These are phyloP conservation scores for Zelopaecilomyces penicillatus DNA, from an alignment of 2,329 filamentous ascomycete genomes.

Conservation along the genomic window DNA sequence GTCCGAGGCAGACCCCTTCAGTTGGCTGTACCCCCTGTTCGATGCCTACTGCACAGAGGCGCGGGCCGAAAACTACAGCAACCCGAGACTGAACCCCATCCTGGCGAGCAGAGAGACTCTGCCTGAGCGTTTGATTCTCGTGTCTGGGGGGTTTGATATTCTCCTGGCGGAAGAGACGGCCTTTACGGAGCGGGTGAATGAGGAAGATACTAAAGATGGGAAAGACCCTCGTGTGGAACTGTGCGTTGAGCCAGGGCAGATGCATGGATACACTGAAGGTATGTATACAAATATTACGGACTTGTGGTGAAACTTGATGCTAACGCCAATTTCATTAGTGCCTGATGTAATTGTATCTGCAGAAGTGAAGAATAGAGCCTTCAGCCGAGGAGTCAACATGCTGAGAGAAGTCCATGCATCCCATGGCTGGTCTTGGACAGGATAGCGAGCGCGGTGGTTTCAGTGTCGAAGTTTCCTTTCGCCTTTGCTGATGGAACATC, in stretches of 20 bases:
- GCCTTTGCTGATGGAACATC: too few relatives aligned
- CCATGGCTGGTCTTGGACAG: constrained; percentile 12
- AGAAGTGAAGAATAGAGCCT: constrained; percentile 2
- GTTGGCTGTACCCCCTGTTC: constrained; percentile 31
- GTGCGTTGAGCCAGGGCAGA: constrained; percentile 15
- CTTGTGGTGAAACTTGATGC: neutral
- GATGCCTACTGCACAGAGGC: constrained; percentile 32
- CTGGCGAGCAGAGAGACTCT: constrained; percentile 25
- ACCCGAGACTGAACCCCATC: constrained; percentile 29
- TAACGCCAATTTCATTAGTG: neutral
- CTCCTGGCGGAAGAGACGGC: constrained; percentile 30
- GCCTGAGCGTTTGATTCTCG: constrained; percentile 30
- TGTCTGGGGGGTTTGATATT: constrained; percentile 33
- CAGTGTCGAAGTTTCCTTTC: too few relatives aligned
- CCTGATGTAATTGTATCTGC: neutral
- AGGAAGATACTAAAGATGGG: constrained; percentile 12
- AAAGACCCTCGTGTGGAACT: constrained; percentile 14
- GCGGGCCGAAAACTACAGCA: constrained; percentile 17
- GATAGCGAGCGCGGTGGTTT: too few relatives aligned
- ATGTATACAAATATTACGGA: neutral
- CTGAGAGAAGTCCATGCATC: neutral
- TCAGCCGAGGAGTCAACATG: constrained; percentile 1
- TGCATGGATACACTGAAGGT: constrained; percentile 23
- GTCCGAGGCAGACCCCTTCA: constrained; percentile 30
- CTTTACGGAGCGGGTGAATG: constrained; percentile 27